Percentiles rank a stretch among this genome's conserved stretches.
phyloP scores from a whole-genome alignment of 208 protist species.

The Leishmania turanica region DNA sequence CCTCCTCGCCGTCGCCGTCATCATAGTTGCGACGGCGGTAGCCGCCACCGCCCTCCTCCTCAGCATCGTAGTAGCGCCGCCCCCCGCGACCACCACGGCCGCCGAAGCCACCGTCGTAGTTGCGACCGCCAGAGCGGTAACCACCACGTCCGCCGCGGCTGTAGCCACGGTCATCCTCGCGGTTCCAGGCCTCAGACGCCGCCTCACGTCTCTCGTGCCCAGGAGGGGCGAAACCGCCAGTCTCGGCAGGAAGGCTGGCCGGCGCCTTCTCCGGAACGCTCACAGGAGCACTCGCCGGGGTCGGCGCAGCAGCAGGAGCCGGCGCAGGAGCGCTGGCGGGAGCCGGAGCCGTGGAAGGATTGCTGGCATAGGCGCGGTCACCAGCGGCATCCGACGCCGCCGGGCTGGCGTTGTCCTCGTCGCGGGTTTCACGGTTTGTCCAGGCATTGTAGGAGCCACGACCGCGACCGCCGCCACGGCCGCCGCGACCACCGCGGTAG shows the following conservation, averaged over 20 bases:
- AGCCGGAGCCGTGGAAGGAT: neutral
- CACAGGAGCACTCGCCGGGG: neutral
- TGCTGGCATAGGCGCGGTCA: neutral
- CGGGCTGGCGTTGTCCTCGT: constrained; percentile 17
- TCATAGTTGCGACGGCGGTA: constrained; percentile 10
- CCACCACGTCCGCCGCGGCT: constrained; percentile 20
- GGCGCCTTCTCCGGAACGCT: neutral
- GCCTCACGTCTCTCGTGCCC: constrained; percentile 16
- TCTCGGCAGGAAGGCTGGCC: neutral
- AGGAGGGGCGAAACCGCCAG: constrained; percentile 1
- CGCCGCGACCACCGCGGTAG: constrained; percentile 10
- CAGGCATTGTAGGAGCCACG: constrained; percentile 28
- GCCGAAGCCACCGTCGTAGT: constrained; percentile 10
- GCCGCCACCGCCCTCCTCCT: constrained; percentile 16
- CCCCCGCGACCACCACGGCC: constrained; percentile 27
- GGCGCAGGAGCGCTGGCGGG: neutral
- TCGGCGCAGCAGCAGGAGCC: neutral
- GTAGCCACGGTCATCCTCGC: constrained; percentile 31
- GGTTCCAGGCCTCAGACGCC: constrained; percentile 13
- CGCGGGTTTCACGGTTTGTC: constrained; percentile 23
- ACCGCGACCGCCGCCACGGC: constrained; percentile 25
- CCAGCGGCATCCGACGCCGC: neutral
- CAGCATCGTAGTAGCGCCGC: constrained; percentile 31
- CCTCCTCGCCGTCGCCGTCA: constrained; percentile 19
- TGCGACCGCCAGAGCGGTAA: constrained; percentile 23